Evolutionary conservation across 257 asterid species (phyloP).

Genomic region (Henckelia pumila): DNA sequence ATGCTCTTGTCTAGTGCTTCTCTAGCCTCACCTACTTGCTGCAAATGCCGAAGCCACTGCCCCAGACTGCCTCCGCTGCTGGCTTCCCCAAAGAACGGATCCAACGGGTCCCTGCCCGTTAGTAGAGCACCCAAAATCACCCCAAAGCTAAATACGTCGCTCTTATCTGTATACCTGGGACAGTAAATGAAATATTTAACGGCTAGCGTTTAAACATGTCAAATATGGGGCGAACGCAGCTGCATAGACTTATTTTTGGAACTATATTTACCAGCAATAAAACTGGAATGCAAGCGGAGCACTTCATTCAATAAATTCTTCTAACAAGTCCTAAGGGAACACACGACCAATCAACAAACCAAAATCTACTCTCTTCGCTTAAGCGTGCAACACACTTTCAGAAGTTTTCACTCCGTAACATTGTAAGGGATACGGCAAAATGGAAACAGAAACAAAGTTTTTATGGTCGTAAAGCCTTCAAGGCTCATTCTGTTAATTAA

Average conservation of each 20-base stretch:
- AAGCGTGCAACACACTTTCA: background rate
- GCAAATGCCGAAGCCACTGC: conserved; percentile 73
- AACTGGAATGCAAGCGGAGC: background rate
- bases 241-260: background rate
- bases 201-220: background rate
- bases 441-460: background rate
- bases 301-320: background rate
- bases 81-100: conserved; percentile 56
- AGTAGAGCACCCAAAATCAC: conserved; percentile 68
- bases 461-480: background rate
- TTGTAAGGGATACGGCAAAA: background rate
- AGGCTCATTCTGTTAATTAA: background rate
- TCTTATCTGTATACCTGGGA: conserved; percentile 77
- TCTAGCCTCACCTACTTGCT: conserved; percentile 78
- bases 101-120: conserved; percentile 77
- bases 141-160: conserved; percentile 94
- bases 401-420: background rate
- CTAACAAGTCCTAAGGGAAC: background rate
- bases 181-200: background rate
- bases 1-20: conserved; percentile 80
- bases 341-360: background rate
- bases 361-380: background rate
- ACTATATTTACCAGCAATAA: background rate
- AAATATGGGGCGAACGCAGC: background rate
- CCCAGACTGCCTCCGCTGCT: conserved; percentile 68